Base-by-base conservation (phyloP, 208 protist species). In the Leishmania mexicana region DNA sequence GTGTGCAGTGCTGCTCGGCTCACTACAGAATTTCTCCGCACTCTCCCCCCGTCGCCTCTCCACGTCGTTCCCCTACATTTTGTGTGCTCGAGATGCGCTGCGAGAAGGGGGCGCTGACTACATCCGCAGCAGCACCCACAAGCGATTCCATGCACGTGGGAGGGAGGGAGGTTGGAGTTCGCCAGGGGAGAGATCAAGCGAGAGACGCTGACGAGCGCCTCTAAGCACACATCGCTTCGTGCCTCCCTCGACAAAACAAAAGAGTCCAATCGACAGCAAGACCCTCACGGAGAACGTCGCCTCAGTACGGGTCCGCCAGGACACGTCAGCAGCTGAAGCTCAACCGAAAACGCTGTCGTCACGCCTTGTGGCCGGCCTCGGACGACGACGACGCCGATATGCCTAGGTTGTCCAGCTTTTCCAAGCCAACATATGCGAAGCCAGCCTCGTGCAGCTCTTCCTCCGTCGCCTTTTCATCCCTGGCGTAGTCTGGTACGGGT, bases 401-500 rank as follows among this genome's bases (percentile, higher is more conserved):
- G 17, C 91, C 92, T 2, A 98, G 71, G 64, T 96, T 89, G 76
- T 98, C 95, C 1, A 98, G 83, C 53, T 95, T 91, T 62, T 92
- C 93, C 28, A 96, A 88, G 24, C 95, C 93, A 67, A 98, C 83
- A 74, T 94, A 96, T 0, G 92, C 88, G 75, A 96, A 96, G 2
- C 93, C 95, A 4, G 93, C 92, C 21, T 87, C 87, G 6, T 89
- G 88, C 54, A 98, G 78, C 73, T 96, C 95, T 67, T 95, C 90
- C 81, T 98, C 92, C 6, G 92, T 96, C 3, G 91, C 92, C 47
- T 93, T 88, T 42, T 96, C 90, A 71, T 96, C 92, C 10, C 93
- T 79, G 17, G 92, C 93, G 81, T 95, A 95, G 72, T 96, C 92
- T 1, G 94, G 92, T 38, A 94, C 87, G 1, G 93, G 74, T 1